Conservation (phyloP, 306 rosid genomes). For the Castanospermum australe region DNA sequence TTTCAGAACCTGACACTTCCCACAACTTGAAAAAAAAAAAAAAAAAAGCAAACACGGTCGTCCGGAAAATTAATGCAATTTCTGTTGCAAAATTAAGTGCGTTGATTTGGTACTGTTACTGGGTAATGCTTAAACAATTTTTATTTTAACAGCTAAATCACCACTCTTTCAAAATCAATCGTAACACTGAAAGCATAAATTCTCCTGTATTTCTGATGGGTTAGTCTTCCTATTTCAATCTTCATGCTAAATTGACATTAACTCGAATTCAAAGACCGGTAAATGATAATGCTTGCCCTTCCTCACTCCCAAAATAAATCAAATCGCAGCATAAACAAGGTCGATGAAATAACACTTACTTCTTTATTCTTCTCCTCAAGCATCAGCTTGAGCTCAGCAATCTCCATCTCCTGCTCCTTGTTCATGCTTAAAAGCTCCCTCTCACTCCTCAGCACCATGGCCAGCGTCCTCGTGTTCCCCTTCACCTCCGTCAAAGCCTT, state of each 20-base stretch:
- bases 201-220: too few species aligned
- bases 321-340: neutral
- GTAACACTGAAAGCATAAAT: neutral
- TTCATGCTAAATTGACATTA: neutral
- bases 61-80: neutral
- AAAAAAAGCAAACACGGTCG: too few species aligned
- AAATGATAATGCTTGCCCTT: neutral
- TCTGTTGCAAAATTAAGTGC: neutral
- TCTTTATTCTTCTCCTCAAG: slow-evolving; percentile 75
- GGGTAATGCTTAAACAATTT: neutral
- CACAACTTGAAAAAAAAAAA: neutral
- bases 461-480: slow-evolving; percentile 83
- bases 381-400: slow-evolving; percentile 51
- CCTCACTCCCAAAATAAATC: neutral
- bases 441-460: slow-evolving; percentile 93
- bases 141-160: neutral
- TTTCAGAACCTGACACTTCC: neutral
- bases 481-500: slow-evolving; percentile 95
- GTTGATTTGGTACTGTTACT: neutral
- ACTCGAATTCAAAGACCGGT: neutral
- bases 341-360: slow-evolving; percentile 31
- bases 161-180: neutral
- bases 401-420: slow-evolving; percentile 69
- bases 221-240: neutral
- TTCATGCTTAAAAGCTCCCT: slow-evolving; percentile 75